Conservation (phyloP, 768 basidiomycete genomes). For the Leccinellum luteum region DNA sequence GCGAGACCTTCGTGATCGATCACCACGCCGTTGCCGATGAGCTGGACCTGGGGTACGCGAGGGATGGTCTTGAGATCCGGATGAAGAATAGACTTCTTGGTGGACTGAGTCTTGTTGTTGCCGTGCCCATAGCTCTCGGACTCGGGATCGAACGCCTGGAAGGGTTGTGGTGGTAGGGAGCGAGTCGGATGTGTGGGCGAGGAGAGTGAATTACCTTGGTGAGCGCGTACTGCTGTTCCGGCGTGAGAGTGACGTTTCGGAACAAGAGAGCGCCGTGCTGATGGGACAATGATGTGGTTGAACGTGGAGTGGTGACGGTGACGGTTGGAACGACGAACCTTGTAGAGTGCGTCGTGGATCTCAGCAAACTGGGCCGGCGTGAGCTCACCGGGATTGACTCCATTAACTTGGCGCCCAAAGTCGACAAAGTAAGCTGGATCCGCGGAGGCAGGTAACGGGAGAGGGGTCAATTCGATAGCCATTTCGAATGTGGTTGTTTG, state of each 20-base stretch:
- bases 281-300: background rate
- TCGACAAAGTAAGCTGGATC: constrained; percentile 62
- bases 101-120: constrained; percentile 77
- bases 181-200: background rate
- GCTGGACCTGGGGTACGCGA: constrained; percentile 83
- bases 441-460: constrained; percentile 72
- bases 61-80: constrained; percentile 92
- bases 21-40: constrained; percentile 85
- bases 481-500: constrained; percentile 36
- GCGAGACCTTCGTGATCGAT: constrained; percentile 79
- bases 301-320: background rate
- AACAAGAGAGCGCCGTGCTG: constrained; percentile 78
- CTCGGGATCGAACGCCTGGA: constrained; percentile 71
- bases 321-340: constrained; percentile 40
- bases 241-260: constrained; percentile 61
- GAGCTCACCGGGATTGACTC: constrained; percentile 64
- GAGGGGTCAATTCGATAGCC: constrained; percentile 63
- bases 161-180: constrained; percentile 5
- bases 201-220: constrained; percentile 60
- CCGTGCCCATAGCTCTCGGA: constrained; percentile 76
- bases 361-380: constrained; percentile 61
- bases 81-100: constrained; percentile 79
- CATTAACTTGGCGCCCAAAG: constrained; percentile 78
- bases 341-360: constrained; percentile 71
- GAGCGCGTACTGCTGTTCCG: constrained; percentile 81